Evolutionary conservation across 352 stramenopile genomes (phyloP), one percentile per base, ranked within the genome.

Genomic region (Phytophthora citrophthora): DNA sequence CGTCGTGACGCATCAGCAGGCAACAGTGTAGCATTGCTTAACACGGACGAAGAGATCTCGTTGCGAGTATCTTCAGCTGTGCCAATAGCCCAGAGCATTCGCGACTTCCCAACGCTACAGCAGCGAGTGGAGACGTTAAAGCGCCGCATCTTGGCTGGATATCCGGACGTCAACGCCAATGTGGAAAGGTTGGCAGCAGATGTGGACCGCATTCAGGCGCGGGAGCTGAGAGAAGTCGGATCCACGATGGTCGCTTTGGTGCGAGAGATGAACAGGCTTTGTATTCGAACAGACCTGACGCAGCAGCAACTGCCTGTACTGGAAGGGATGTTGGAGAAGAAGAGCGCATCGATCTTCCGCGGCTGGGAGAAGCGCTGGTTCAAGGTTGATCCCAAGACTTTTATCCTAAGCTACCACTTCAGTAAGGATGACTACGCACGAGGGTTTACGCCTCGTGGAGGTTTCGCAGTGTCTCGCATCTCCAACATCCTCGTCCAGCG

Each of bases 271-370:
- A 72, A 86, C 16, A 74, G 73, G 0, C 55, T 88, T 41, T 68
- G 75, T 18, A 47, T 81, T 26, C 72, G 72, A 32, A 69, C 68
- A 0, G 68, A 82, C 27, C 41, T 59, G 46, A 54, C 57, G 4
- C 59, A 67, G 27, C 71, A 76, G 27, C 61, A 76, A 13, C 39
- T 91, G 23, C 83, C 83, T 3, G 60, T 83, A 18, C 63, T 91
- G 15, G 80, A 91, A 65, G 83, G 83, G n/a, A 66, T 82, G 48
- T 55, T 91, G 24, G 83, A 91, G 40, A 89, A 90, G 65, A 91
- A 91, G 61, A 91, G 83, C 51, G 80, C 78, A 49, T 91, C 83
- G 6, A 88, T 91, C 43, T 90, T 89, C 45, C 80, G 83, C 13
- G 83, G 80, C 12, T 91, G 81, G 78, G 83, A 91, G 54, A 70